These are phyloP conservation scores for Sporisorium graminicola DNA, from an alignment of 1,284 basidiomycete species.

Conservation along the genomic window DNA sequence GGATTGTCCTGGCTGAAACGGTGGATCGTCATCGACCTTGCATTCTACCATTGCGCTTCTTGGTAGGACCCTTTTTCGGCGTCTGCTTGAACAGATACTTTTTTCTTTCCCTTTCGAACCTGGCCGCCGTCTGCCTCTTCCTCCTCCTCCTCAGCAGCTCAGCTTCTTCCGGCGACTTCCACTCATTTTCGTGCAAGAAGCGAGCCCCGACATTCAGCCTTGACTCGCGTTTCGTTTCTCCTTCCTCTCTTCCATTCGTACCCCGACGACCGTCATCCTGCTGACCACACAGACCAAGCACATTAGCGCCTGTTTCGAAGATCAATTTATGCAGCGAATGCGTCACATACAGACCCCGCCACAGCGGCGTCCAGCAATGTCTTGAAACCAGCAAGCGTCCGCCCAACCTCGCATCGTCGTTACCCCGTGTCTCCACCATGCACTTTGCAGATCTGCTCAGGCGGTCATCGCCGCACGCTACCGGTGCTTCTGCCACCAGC, in stretches of 20 bases:
- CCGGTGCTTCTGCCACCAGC: background rate
- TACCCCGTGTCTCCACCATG: constrained; percentile 13
- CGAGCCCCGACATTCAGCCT: background rate
- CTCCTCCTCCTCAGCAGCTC: background rate
- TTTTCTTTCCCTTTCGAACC: background rate
- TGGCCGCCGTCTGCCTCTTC: background rate
- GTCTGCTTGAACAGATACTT: background rate
- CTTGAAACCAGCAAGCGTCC: constrained; percentile 14
- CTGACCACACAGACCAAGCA: background rate
- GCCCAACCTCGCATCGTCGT: background rate
- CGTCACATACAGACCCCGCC: no score
- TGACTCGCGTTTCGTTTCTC: background rate
- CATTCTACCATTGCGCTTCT: background rate
- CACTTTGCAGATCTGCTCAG: constrained; percentile 31
- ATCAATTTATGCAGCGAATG: no score
- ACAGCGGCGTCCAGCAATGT: constrained; percentile 9
- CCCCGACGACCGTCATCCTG: background rate
- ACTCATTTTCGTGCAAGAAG: background rate
- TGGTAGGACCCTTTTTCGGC: background rate
- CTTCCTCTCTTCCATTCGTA: background rate
- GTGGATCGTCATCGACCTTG: background rate
- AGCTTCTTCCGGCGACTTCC: background rate
- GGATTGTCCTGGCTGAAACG: constrained; percentile 4
- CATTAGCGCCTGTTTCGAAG: background rate
- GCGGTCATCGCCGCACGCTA: constrained; percentile 11